phyloP scores from a whole-genome alignment of 225 moss, liverwort and hornwort genomes.

The Neckera pumila region DNA sequence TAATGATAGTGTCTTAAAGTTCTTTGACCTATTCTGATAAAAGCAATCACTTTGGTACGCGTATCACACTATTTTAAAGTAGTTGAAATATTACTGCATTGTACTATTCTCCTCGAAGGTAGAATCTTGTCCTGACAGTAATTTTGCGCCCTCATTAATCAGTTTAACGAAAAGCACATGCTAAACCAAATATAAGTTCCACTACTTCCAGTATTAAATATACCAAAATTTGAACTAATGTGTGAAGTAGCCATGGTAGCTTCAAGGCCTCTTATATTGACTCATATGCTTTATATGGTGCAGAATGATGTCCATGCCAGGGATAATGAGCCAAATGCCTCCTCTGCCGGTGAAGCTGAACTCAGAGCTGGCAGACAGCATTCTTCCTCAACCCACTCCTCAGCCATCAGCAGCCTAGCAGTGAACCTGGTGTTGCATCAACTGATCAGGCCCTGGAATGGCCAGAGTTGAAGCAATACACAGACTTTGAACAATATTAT shows the following conservation, averaged over 20 bases:
- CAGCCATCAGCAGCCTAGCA: conserved; percentile 52
- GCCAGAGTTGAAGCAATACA: background rate
- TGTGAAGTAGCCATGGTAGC: background rate
- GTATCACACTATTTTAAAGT: background rate
- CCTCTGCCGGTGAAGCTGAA: conserved; percentile 91
- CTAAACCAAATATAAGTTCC: background rate
- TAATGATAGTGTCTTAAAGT: background rate
- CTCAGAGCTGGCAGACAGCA: conserved; percentile 82
- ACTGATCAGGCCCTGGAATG: background rate
- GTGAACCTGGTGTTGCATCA: background rate
- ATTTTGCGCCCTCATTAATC: background rate
- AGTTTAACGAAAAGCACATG: no score
- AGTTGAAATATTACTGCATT: no score
- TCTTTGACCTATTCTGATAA: background rate
- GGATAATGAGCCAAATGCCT: conserved; percentile 99
- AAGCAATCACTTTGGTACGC: no score
- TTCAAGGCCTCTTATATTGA: background rate
- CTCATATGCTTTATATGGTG: background rate
- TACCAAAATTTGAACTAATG: background rate
- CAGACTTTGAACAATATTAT: background rate
- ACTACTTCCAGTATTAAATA: background rate
- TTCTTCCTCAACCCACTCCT: conserved; percentile 64
- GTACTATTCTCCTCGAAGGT: background rate
- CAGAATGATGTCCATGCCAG: conserved; percentile 99
- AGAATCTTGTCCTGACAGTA: background rate